These are phyloP conservation scores for Rhodofomes roseus DNA, from an alignment of 1,284 basidiomycete genomes.

Conservation along the genomic window DNA sequence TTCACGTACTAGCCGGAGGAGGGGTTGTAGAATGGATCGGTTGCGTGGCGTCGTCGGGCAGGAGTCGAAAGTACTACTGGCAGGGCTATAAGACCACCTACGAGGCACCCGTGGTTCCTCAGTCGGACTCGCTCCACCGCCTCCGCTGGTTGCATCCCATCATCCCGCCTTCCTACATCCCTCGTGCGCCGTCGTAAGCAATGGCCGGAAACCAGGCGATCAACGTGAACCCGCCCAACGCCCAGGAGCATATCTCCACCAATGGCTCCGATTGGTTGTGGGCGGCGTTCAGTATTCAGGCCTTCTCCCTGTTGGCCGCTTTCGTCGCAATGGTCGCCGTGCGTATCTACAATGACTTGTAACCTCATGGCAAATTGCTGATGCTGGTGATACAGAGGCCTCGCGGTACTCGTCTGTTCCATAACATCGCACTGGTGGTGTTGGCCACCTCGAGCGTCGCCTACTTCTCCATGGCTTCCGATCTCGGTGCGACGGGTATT, in stretches of 20 bases:
- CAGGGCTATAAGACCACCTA: neutral
- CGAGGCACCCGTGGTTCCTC: neutral
- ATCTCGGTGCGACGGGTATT: slow-evolving; percentile 19
- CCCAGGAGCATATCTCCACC: slow-evolving; percentile 15
- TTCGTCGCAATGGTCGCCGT: slow-evolving; percentile 12
- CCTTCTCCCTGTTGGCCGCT: slow-evolving; percentile 11
- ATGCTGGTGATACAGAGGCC: slow-evolving; percentile 12
- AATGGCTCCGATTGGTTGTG: slow-evolving; percentile 22
- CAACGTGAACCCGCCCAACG: slow-evolving; percentile 16
- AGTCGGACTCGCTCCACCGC: neutral
- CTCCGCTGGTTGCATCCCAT: neutral
- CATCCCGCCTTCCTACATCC: neutral
- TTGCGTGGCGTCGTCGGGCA: slow-evolving; percentile 1
- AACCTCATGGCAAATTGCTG: no score
- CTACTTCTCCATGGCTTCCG: slow-evolving; percentile 27
- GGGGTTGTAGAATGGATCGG: neutral
- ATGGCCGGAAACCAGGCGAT: slow-evolving; percentile 12
- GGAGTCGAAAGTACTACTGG: neutral
- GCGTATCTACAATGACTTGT: neutral
- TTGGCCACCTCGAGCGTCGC: slow-evolving; percentile 17
- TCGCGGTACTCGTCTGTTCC: slow-evolving; percentile 20
- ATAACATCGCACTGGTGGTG: slow-evolving; percentile 21
- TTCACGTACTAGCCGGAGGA: neutral
- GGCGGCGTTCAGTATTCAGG: slow-evolving; percentile 20
- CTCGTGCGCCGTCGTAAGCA: neutral